A percentile compares a stretch with the other conserved stretches of the same genome.
These are phyloP conservation scores for Umbelopsis ramanniana DNA, from an alignment of 192 early-diverging fungal species.

Conservation along the genomic window DNA sequence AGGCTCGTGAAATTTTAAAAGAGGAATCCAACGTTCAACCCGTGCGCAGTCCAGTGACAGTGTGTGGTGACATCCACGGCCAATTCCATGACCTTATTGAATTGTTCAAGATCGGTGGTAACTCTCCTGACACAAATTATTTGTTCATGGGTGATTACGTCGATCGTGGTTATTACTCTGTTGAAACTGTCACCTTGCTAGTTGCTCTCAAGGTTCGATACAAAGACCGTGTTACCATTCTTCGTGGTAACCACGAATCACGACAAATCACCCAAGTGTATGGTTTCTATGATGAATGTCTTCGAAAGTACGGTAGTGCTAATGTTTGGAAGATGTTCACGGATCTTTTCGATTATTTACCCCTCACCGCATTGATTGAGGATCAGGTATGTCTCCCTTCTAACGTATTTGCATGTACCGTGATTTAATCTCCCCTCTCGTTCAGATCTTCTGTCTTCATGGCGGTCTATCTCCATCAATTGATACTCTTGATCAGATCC, in stretches of 20 bases:
- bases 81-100: conserved; percentile 98
- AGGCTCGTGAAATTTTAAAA: conserved; percentile 96
- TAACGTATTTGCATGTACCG: no score
- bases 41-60: conserved; percentile 97
- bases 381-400: conserved; percentile 61
- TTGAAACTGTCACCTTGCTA: conserved; percentile 96
- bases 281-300: conserved; percentile 99
- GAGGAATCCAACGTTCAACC: conserved; percentile 98
- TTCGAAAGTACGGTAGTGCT: conserved; percentile 97
- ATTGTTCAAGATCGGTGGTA: conserved; percentile 96
- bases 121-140: conserved; percentile 97
- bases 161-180: conserved; percentile 97
- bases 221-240: conserved; percentile 90
- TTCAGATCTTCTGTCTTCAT: conserved; percentile 95
- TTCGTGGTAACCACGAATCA: conserved; percentile 98
- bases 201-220: conserved; percentile 95
- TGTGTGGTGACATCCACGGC: conserved; percentile 99
- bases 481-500: conserved; percentile 96
- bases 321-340: conserved; percentile 99
- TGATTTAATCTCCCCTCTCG: background rate
- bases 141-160: conserved; percentile 99
- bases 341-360: conserved; percentile 97
- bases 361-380: conserved; percentile 95
- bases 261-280: conserved; percentile 99
- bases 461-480: conserved; percentile 96